Percentiles rank a stretch among this genome's conserved stretches.
phyloP scores from a whole-genome alignment of 2,329 filamentous ascomycete species.

The Curvularia eragrostidis region DNA sequence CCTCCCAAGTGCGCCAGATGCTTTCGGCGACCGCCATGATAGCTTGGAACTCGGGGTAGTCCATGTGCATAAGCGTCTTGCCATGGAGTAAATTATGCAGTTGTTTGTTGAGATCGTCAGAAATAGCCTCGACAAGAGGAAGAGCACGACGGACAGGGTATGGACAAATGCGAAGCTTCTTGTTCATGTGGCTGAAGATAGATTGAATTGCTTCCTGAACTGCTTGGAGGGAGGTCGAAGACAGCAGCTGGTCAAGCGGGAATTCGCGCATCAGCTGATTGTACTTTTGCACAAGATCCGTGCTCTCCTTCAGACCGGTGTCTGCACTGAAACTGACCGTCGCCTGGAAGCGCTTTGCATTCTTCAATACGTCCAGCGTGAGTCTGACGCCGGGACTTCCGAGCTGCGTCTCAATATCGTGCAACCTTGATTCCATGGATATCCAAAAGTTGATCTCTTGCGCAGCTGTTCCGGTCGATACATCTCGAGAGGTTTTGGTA shows the following conservation, averaged over 20 bases:
- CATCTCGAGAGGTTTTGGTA: slow-evolving; percentile 90
- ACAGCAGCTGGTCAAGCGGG: slow-evolving; percentile 90
- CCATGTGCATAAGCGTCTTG: slow-evolving; percentile 86
- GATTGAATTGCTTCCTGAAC: slow-evolving; percentile 86
- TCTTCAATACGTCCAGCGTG: slow-evolving; percentile 92
- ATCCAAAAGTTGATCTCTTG: slow-evolving; percentile 99
- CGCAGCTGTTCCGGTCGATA: slow-evolving; percentile 77
- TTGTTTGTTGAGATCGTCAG: slow-evolving; percentile 85
- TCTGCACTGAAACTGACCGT: slow-evolving; percentile 97
- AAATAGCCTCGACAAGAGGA: slow-evolving; percentile 95
- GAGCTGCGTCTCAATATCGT: slow-evolving; percentile 89
- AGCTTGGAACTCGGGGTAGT: slow-evolving; percentile 86
- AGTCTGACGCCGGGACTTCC: slow-evolving; percentile 86
- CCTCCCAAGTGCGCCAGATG: slow-evolving; percentile 94
- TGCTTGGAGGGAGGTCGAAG: slow-evolving; percentile 86
- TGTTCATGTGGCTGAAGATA: slow-evolving; percentile 95
- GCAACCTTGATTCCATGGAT: slow-evolving; percentile 92
- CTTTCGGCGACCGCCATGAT: slow-evolving; percentile 83
- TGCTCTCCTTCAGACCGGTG: slow-evolving; percentile 93
- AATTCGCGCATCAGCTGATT: slow-evolving; percentile 99
- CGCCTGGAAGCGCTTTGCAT: slow-evolving; percentile 97
- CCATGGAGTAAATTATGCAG: slow-evolving; percentile 87
- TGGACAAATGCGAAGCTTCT: slow-evolving; percentile 94
- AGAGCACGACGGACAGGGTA: slow-evolving; percentile 93
- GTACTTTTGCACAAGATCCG: slow-evolving; percentile 96